phyloP scores from a whole-genome alignment of 2,329 filamentous ascomycete species.

The Aureobasidium sp. region DNA sequence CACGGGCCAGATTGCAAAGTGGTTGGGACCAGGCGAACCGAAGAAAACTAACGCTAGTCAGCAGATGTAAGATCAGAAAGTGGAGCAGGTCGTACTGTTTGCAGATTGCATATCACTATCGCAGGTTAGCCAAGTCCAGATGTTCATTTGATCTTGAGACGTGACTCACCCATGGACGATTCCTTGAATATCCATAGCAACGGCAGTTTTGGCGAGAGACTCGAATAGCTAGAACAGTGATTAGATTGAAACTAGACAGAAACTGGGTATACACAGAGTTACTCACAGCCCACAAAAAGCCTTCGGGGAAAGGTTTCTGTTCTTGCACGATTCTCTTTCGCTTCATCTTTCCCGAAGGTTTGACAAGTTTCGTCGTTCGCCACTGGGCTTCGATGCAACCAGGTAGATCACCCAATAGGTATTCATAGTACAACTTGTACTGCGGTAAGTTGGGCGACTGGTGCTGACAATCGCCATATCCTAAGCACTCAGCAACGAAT shows the following conservation, averaged over 20 bases:
- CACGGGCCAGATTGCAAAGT: not conserved
- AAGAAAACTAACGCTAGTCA: not conserved
- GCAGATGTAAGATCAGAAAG: not conserved
- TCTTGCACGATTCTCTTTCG: not conserved
- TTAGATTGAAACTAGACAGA: not conserved
- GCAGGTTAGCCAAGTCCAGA: not conserved
- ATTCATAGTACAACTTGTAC: slow-evolving; percentile 14
- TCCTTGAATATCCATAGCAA: not conserved
- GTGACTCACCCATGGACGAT: slow-evolving; percentile 4
- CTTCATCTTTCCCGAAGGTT: not conserved
- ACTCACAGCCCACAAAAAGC: slow-evolving; percentile 14
- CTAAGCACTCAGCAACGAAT: slow-evolving; percentile 2
- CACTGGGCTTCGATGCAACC: not conserved
- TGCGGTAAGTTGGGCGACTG: not conserved
- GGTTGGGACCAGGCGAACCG: not conserved
- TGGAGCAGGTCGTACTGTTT: not conserved
- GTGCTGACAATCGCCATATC: not conserved
- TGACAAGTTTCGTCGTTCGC: not conserved
- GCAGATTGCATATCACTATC: not conserved
- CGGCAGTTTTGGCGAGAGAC: slow-evolving; percentile 5
- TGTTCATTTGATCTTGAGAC: not conserved
- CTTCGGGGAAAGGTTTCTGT: slow-evolving; percentile 2
- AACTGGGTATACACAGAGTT: not conserved
- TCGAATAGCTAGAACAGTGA: not conserved
- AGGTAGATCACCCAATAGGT: not conserved